Percentiles rank a stretch among this genome's conserved stretches.
phyloP scores from a whole-genome alignment of 1,284 basidiomycete species.

The Rhodotorula sp. region DNA sequence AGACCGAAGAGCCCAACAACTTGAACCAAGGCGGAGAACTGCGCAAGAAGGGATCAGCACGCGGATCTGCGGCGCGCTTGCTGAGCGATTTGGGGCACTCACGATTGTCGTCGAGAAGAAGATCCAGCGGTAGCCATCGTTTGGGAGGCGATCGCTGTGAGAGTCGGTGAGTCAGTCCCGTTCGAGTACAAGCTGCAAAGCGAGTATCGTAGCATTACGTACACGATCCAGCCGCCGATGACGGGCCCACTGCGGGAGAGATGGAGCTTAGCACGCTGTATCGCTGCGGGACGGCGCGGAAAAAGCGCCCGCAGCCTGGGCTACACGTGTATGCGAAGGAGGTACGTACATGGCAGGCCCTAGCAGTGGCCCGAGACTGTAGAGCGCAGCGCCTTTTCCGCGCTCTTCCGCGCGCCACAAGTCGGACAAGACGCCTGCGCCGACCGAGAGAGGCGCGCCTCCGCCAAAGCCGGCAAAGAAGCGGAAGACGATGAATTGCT shows the following conservation, averaged over 20 bases:
- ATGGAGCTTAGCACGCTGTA: too few species aligned
- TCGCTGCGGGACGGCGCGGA: too few species aligned
- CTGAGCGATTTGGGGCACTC: conserved; percentile 45
- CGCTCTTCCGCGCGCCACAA: conserved; percentile 68
- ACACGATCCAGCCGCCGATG: conserved; percentile 2
- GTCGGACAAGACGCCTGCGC: conserved; percentile 65
- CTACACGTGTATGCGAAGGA: too few species aligned
- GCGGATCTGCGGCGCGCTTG: neutral
- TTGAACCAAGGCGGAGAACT: conserved; percentile 44
- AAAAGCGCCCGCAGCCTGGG: too few species aligned
- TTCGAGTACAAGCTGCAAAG: neutral
- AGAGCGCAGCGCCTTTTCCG: conserved; percentile 67
- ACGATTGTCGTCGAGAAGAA: conserved; percentile 66
- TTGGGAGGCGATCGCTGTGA: conserved; percentile 52
- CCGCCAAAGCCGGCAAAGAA: conserved; percentile 48
- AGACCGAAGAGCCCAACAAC: conserved; percentile 56
- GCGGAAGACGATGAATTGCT: conserved; percentile 54
- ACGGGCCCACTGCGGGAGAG: neutral
- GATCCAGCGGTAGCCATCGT: conserved; percentile 54
- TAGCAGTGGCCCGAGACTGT: conserved; percentile 60
- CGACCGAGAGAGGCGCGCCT: conserved; percentile 46
- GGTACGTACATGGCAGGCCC: conserved; percentile 26
- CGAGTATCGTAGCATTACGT: neutral
- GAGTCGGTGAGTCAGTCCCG: conserved; percentile 44
- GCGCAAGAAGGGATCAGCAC: neutral